Conservation (phyloP, 1,284 basidiomycete genomes). For the Naganishia liquefaciens region DNA sequence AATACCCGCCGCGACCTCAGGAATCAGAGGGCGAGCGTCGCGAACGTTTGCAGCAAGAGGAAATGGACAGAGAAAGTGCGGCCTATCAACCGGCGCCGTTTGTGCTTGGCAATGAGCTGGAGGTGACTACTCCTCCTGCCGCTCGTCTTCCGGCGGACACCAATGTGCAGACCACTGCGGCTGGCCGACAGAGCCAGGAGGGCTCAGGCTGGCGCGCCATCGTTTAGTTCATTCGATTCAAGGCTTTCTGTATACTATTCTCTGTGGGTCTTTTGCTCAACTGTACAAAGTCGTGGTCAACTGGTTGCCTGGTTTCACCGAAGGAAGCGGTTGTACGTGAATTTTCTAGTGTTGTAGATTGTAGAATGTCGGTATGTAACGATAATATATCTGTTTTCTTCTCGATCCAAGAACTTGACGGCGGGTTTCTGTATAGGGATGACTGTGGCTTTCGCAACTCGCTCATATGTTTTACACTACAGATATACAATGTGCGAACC, state of each 20-base stretch:
- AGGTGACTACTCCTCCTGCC: slow-evolving; percentile 18
- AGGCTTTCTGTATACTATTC: background rate
- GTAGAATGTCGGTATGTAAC: too few relatives aligned
- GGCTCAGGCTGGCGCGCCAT: slow-evolving; percentile 17
- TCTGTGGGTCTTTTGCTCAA: background rate
- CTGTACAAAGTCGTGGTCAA: background rate
- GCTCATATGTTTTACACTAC: slow-evolving; percentile 13
- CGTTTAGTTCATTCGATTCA: background rate
- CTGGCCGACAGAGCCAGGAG: background rate
- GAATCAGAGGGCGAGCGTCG: slow-evolving; percentile 29
- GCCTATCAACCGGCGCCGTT: slow-evolving; percentile 29
- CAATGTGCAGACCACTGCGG: background rate
- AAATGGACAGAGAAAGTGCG: slow-evolving; percentile 31
- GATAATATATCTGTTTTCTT: too few relatives aligned
- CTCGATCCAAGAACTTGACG: too few relatives aligned
- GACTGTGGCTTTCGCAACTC: too few relatives aligned
- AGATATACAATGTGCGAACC: slow-evolving; percentile 23
- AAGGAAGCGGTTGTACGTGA: background rate
- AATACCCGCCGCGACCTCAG: slow-evolving; percentile 9
- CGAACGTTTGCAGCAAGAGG: slow-evolving; percentile 27
- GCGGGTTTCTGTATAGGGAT: too few relatives aligned
- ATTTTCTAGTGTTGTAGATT: too few relatives aligned
- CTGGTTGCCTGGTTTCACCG: background rate
- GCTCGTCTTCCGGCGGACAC: background rate
- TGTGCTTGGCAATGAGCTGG: slow-evolving; percentile 34